These are phyloP conservation scores for Guillardia theta DNA, from an alignment of 78 protist genomes.

Conservation along the genomic window DNA sequence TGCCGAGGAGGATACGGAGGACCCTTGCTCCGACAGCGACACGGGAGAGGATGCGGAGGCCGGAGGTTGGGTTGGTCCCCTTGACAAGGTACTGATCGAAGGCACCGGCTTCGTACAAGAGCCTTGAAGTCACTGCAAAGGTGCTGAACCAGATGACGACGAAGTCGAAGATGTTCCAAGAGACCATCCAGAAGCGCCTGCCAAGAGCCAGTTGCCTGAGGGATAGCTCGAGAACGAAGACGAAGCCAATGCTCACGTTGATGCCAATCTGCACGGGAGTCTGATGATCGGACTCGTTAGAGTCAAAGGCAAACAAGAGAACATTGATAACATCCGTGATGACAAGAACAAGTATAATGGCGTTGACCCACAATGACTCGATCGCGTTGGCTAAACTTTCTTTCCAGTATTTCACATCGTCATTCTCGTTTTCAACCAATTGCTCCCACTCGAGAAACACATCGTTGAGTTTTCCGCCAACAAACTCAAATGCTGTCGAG, in stretches of 20 bases:
- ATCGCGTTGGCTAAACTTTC: not conserved
- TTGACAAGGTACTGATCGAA: too few species aligned
- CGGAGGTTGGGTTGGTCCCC: too few species aligned
- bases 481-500: too few species aligned
- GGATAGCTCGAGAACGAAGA: not conserved
- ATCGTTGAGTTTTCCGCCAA: too few species aligned
- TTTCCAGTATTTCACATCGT: not conserved
- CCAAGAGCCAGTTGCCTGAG: not conserved
- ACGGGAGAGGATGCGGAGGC: not conserved
- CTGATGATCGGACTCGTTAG: not conserved
- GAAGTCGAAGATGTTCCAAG: not conserved
- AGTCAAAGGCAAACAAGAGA: not conserved
- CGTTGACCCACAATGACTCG: not conserved
- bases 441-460: too few species aligned
- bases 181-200: not conserved
- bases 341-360: not conserved
- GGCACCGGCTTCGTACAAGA: too few species aligned
- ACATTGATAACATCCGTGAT: not conserved
- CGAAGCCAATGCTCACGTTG: not conserved
- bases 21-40: not conserved
- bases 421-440: too few species aligned
- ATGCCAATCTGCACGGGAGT: not conserved
- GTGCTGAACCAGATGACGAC: not conserved
- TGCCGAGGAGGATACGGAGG: not conserved
- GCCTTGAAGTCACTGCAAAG: not conserved